Evolutionary conservation across 106 monocot species (phyloP).

Genomic region (Vanilla planifolia): DNA sequence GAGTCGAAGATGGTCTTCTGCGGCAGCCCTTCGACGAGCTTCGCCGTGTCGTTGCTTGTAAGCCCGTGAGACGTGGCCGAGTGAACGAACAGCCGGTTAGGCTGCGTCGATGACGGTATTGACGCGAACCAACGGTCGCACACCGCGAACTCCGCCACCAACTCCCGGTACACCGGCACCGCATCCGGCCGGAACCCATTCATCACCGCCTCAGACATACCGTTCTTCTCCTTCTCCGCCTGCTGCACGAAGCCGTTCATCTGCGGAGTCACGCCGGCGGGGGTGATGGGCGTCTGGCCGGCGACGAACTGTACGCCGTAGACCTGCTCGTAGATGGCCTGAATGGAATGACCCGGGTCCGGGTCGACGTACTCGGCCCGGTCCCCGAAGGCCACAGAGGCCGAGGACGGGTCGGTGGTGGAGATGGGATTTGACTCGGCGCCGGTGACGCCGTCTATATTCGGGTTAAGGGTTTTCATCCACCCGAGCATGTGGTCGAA

Average conservation of each 20-base stretch:
- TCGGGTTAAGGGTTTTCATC: constrained; percentile 75
- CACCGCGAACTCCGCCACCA: constrained; percentile 74
- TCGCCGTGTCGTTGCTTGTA: constrained; percentile 62
- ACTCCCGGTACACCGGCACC: constrained; percentile 69
- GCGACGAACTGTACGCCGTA: constrained; percentile 54
- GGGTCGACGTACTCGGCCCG: constrained; percentile 79
- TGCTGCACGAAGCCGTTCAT: constrained; percentile 93
- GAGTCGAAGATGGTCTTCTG: constrained; percentile 91
- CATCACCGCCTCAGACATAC: constrained; percentile 65
- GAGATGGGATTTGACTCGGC: constrained; percentile 53
- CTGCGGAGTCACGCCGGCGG: constrained; percentile 17
- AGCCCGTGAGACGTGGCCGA: constrained; percentile 84
- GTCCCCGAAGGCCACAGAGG: constrained; percentile 35
- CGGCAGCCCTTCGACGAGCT: constrained; percentile 56
- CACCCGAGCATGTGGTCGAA: constrained; percentile 97
- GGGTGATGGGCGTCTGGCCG: constrained; percentile 46
- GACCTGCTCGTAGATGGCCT: constrained; percentile 88
- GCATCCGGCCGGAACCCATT: constrained; percentile 73
- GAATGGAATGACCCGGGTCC: constrained; percentile 93
- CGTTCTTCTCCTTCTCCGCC: constrained; percentile 54
- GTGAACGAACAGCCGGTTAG: constrained; percentile 83
- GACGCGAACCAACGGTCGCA: constrained; percentile 97
- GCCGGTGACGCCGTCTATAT: constrained; percentile 73
- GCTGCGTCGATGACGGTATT: constrained; percentile 86
- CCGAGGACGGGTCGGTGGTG: constrained; percentile 49